phyloP scores from a whole-genome alignment of 2,329 filamentous ascomycete species.

The Neoscytalidium dimidiatum region DNA sequence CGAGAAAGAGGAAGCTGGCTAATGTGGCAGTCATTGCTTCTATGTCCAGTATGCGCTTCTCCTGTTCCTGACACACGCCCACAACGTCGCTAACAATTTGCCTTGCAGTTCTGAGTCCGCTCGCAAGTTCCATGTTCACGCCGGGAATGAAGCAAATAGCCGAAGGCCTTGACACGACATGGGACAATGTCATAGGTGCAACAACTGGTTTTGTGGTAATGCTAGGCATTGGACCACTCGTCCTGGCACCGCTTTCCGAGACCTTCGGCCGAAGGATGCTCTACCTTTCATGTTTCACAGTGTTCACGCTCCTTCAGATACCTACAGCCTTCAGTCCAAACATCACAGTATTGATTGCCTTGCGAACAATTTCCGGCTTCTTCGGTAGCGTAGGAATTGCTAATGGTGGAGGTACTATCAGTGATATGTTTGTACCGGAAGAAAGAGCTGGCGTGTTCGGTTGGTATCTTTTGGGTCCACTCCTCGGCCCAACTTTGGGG shows the following conservation, averaged over 20 bases:
- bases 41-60: slow-evolving; percentile 45
- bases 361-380: slow-evolving; percentile 51
- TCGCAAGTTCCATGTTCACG: slow-evolving; percentile 55
- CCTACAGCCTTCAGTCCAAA: slow-evolving; percentile 51
- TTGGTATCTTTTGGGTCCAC: slow-evolving; percentile 47
- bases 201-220: slow-evolving; percentile 55
- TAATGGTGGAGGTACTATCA: slow-evolving; percentile 55
- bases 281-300: slow-evolving; percentile 47
- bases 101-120: slow-evolving; percentile 45
- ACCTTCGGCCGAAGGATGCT: slow-evolving; percentile 49
- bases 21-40: slow-evolving; percentile 54
- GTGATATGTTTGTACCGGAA: slow-evolving; percentile 52
- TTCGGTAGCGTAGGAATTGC: slow-evolving; percentile 54
- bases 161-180: slow-evolving; percentile 44
- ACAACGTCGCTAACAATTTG: slow-evolving; percentile 14
- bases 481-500: slow-evolving; percentile 46
- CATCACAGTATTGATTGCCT: slow-evolving; percentile 45
- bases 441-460: slow-evolving; percentile 50
- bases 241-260: slow-evolving; percentile 50
- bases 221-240: slow-evolving; percentile 50
- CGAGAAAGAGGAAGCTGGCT: slow-evolving; percentile 44
- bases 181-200: slow-evolving; percentile 48
- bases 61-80: background rate
- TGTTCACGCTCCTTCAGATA: slow-evolving; percentile 50
- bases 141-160: slow-evolving; percentile 54